Conservation (phyloP, 2,329 filamentous ascomycete species). For the Apiospora aurea region DNA sequence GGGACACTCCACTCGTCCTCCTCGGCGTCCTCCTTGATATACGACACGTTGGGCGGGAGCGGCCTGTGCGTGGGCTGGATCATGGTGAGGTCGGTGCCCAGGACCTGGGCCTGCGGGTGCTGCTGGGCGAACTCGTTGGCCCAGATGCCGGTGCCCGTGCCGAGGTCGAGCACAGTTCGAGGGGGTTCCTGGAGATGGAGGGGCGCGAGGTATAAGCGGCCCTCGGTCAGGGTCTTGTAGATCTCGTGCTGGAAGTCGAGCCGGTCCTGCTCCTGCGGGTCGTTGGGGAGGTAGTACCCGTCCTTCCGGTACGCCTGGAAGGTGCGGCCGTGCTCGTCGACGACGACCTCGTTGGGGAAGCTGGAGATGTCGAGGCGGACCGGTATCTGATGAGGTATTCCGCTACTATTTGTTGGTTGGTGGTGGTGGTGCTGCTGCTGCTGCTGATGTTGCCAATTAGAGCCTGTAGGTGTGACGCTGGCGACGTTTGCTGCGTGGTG, state of each 20-base stretch:
- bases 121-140: constrained; percentile 23
- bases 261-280: constrained; percentile 22
- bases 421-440: background rate
- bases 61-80: constrained; percentile 21
- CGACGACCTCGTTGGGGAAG: background rate
- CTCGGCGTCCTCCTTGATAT: constrained; percentile 22
- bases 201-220: background rate
- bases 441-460: background rate
- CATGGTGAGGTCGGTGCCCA: constrained; percentile 25
- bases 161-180: constrained; percentile 17
- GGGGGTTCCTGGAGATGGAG: background rate
- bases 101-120: constrained; percentile 11
- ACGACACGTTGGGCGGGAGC: constrained; percentile 20
- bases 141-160: constrained; percentile 27
- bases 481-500: background rate
- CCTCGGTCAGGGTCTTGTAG: background rate
- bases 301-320: background rate
- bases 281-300: constrained; percentile 7
- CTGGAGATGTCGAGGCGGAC: background rate
- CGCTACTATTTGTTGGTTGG: too few relatives aligned
- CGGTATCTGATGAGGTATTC: background rate
- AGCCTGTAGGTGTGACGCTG: background rate
- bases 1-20: constrained; percentile 16
- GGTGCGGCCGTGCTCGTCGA: background rate
- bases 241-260: background rate